Evolutionary conservation across 164 flowering plant species (phyloP), one percentile per base, ranked within the genome.

Genomic region (Chimonanthus salicifolius): DNA sequence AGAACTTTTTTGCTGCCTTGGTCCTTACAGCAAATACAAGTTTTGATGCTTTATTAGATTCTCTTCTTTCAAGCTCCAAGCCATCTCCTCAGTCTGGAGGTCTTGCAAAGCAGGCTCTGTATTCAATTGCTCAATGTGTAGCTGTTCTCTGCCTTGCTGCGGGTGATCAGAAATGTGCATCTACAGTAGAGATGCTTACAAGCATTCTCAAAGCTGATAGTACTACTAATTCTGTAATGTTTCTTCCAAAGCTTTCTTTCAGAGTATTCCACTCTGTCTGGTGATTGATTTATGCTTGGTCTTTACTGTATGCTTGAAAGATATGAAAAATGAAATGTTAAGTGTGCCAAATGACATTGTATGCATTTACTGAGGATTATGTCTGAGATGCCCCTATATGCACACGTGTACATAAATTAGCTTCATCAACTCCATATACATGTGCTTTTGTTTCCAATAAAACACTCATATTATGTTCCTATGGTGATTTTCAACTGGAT

Each of bases 111-210:
- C 97, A 94, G 80, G 98, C 99, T 62, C 74, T 96, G 70, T 83
- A 82, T 80, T 96, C 99, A 46, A 90, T 92, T 49, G 99, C 99
- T 69, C 98, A 92, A 80, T 94, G 98, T 81, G 95, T 96, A 60
- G 99, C 97, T 83, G 98, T 96, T 80, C 92, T 96, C 50, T 96
- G 99, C 81, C 98, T 96, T 76, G 93, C 97, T 79, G 97, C 99
- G 3, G 99, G 99, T 71, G 90, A 92, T 78, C 75, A 83, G 72
- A 91, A 94, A 80, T 96, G 97, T 77, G 91, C 90, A 47, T 82
- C 94, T 69, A 96, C 99, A n/a, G 95, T 96, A 44, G 82, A 84
- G 65, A 94, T 94, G 99, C 93, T 96, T 48, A 87, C 89, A 18
- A 87, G 83, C 67, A 92, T 92, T 67, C 89, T 96, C 71, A 90